A percentile compares a stretch with the other conserved stretches of the same genome.
Evolutionary conservation across 441 rosid genomes (phyloP).

Genomic region (Jatropha multifida): DNA sequence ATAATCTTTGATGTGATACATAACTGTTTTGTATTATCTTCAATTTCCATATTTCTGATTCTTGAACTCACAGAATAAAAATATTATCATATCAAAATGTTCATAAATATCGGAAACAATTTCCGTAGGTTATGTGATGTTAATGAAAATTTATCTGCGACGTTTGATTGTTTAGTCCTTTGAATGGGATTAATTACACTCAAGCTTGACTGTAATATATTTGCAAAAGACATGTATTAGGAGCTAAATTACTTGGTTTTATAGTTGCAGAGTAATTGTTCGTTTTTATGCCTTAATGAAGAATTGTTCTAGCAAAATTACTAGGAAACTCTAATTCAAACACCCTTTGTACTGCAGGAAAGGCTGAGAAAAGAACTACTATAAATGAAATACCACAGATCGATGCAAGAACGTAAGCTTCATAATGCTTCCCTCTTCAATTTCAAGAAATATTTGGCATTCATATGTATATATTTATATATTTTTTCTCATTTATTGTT

Average conservation of each 20-base stretch:
- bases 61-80: too few species aligned
- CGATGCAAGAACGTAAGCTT: conserved; percentile 55
- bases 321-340: background rate
- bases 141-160: background rate
- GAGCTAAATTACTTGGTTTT: background rate
- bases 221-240: too few species aligned
- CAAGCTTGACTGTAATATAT: background rate
- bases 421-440: background rate
- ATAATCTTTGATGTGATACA: background rate
- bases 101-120: too few species aligned
- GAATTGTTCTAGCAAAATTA: background rate
- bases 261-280: background rate
- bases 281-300: background rate
- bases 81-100: too few species aligned
- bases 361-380: conserved; percentile 45
- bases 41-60: background rate
- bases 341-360: conserved; percentile 48
- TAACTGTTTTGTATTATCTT: background rate
- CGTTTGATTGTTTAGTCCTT: background rate
- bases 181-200: background rate
- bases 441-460: too few species aligned
- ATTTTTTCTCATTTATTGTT: background rate
- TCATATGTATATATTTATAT: too few species aligned
- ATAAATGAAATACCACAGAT: conserved; percentile 45
- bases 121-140: background rate